Evolutionary conservation across 495 filamentous ascomycete genomes (phyloP).

Genomic region (Oidiodendron maius): DNA sequence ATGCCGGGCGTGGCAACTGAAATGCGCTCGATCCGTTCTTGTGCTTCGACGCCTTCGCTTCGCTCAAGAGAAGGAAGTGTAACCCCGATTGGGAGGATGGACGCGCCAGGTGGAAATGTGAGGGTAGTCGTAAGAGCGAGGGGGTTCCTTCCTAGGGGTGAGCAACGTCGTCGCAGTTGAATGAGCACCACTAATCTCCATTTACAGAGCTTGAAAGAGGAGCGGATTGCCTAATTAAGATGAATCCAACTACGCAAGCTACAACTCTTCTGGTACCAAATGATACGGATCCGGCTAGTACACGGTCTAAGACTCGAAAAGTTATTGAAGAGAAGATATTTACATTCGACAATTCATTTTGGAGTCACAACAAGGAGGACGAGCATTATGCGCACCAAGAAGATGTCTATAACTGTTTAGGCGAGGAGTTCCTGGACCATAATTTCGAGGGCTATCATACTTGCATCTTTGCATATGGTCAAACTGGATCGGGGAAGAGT

Average conservation of each 20-base stretch:
- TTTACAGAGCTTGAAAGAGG: slow-evolving; percentile 68
- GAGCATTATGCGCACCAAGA: slow-evolving; percentile 79
- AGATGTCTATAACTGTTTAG: slow-evolving; percentile 89
- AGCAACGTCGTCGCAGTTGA: slow-evolving; percentile 8
- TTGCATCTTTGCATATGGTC: slow-evolving; percentile 97
- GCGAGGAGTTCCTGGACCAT: slow-evolving; percentile 96
- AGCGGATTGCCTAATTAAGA: slow-evolving; percentile 78
- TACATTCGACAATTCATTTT: slow-evolving; percentile 96
- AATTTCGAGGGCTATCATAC: slow-evolving; percentile 99
- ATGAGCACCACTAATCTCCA: background rate
- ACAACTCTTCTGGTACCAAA: slow-evolving; percentile 72
- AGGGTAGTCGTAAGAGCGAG: slow-evolving; percentile 90
- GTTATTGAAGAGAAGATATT: slow-evolving; percentile 83
- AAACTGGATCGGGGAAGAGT: slow-evolving; percentile 95
- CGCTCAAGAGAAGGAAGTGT: slow-evolving; percentile 64
- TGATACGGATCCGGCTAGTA: slow-evolving; percentile 56
- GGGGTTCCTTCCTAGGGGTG: slow-evolving; percentile 85
- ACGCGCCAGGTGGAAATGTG: slow-evolving; percentile 71
- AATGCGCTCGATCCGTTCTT: slow-evolving; percentile 41
- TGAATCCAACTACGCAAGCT: slow-evolving; percentile 79
- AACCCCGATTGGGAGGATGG: slow-evolving; percentile 38
- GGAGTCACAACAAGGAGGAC: slow-evolving; percentile 76
- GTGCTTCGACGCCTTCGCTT: slow-evolving; percentile 63
- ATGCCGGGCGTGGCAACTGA: slow-evolving; percentile 36
- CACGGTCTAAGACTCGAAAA: slow-evolving; percentile 65